Percentiles rank a stretch among this genome's conserved stretches.
phyloP scores from a whole-genome alignment of 2,329 filamentous ascomycete species.

The Colletotrichum orchidophilum region DNA sequence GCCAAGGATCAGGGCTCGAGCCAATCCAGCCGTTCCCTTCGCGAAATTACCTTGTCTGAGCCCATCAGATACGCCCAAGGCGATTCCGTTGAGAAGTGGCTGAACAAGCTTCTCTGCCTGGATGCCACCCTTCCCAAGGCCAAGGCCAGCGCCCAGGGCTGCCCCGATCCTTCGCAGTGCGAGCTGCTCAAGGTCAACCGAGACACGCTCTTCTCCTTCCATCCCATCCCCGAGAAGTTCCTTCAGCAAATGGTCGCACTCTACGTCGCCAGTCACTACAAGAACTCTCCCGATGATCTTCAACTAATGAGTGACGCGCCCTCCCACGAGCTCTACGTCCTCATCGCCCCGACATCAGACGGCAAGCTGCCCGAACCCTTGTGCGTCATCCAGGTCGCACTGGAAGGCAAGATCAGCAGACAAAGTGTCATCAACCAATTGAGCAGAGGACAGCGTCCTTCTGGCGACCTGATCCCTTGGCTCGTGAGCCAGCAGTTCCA shows the following conservation, averaged over 20 bases:
- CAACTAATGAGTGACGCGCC: slow-evolving; percentile 98
- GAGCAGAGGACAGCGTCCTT: slow-evolving; percentile 86
- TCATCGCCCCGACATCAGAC: slow-evolving; percentile 86
- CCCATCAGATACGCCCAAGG: slow-evolving; percentile 94
- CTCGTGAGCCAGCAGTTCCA: slow-evolving; percentile 98
- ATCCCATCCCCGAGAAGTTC: slow-evolving; percentile 96
- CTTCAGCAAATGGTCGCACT: slow-evolving; percentile 98
- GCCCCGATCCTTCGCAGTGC: slow-evolving; percentile 89
- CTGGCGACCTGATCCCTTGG: slow-evolving; percentile 97
- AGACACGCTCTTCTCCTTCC: slow-evolving; percentile 97
- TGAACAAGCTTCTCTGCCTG: slow-evolving; percentile 92
- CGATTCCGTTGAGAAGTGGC: slow-evolving; percentile 93
- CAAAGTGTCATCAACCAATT: slow-evolving; percentile 92
- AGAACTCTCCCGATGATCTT: slow-evolving; percentile 97
- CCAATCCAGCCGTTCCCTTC: slow-evolving; percentile 78
- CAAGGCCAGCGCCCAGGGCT: slow-evolving; percentile 77
- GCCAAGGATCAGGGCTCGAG: slow-evolving; percentile 69
- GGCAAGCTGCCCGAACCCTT: slow-evolving; percentile 89
- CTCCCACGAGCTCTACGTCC: slow-evolving; percentile 93
- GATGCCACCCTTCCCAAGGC: slow-evolving; percentile 89
- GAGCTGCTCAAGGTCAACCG: slow-evolving; percentile 94
- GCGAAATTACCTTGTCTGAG: slow-evolving; percentile 92
- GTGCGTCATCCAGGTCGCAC: slow-evolving; percentile 91
- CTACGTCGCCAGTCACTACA: slow-evolving; percentile 97
- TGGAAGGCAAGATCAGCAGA: slow-evolving; percentile 94